A percentile compares a stretch with the other conserved stretches of the same genome.
Conservation (phyloP, 2,329 filamentous ascomycete species). For the Colletotrichum cordylinicola region DNA sequence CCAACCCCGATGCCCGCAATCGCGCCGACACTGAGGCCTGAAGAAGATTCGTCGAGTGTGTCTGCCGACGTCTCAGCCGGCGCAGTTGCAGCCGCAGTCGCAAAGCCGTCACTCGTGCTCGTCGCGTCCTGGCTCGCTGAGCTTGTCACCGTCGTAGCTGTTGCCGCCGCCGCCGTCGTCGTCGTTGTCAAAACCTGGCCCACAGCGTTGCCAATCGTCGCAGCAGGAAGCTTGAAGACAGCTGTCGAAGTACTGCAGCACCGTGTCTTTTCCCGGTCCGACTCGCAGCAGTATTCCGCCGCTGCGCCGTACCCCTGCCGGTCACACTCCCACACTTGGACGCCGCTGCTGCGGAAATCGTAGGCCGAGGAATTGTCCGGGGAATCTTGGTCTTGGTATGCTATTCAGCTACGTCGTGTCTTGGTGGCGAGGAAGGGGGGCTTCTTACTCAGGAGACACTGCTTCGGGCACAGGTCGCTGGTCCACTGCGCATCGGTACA, state of each 20-base stretch:
- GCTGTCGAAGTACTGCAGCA: neutral
- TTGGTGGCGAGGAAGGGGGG: neutral
- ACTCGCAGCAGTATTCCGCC: neutral
- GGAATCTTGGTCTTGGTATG: neutral
- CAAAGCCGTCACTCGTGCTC: neutral
- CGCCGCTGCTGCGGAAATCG: neutral
- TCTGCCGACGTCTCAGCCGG: neutral
- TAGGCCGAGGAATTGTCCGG: neutral
- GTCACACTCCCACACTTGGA: neutral
- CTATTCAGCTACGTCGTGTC: neutral
- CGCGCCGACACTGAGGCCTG: neutral
- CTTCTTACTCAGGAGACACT: neutral
- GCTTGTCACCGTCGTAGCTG: neutral
- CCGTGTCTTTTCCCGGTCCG: neutral
- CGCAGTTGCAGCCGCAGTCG: neutral
- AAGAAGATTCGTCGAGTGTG: neutral
- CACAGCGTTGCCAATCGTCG: neutral
- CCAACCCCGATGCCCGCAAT: neutral
- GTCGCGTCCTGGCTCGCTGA: neutral
- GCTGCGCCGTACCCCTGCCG: neutral
- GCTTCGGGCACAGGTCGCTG: neutral
- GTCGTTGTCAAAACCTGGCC: neutral
- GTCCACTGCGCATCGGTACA: neutral
- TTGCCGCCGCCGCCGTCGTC: neutral
- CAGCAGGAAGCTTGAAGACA: neutral